phyloP scores from a whole-genome alignment of 306 rosid species.

The Dicorynia guianensis region DNA sequence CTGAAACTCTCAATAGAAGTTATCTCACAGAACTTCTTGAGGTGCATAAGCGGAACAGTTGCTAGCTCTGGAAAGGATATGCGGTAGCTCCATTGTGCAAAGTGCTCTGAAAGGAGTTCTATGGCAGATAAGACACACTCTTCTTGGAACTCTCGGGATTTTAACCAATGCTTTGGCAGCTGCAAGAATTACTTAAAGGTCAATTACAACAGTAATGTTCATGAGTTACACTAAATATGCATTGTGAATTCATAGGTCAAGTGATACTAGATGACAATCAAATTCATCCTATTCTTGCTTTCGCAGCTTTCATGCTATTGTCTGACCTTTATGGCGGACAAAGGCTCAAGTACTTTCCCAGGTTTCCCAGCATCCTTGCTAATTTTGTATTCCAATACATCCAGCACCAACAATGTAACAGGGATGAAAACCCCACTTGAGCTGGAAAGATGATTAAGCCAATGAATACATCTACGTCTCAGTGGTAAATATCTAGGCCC shows the following conservation, averaged over 20 bases:
- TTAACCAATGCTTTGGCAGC: conserved; percentile 91
- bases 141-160: conserved; percentile 77
- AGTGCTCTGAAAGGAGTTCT: conserved; percentile 83
- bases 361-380: conserved; percentile 68
- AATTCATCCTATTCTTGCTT: neutral
- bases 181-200: conserved; percentile 47
- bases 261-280: conserved; percentile 13
- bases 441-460: conserved; percentile 82
- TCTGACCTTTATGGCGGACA: conserved; percentile 71
- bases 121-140: conserved; percentile 78
- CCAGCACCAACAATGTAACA: conserved; percentile 76
- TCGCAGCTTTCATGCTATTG: neutral
- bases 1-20: conserved; percentile 73
- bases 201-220: conserved; percentile 34
- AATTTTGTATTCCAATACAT: conserved; percentile 73
- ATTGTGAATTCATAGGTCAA: conserved; percentile 17
- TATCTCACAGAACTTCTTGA: conserved; percentile 71
- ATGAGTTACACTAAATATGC: conserved; percentile 20
- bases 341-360: conserved; percentile 58
- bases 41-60: conserved; percentile 70
- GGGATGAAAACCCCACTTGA: conserved; percentile 89
- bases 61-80: conserved; percentile 94
- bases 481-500: conserved; percentile 97
- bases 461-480: conserved; percentile 82
- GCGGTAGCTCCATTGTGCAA: conserved; percentile 84